Percentiles rank a stretch among this genome's conserved stretches.
Conservation (phyloP, 148 eudicot genomes). For the Salicornia ramosissima region DNA sequence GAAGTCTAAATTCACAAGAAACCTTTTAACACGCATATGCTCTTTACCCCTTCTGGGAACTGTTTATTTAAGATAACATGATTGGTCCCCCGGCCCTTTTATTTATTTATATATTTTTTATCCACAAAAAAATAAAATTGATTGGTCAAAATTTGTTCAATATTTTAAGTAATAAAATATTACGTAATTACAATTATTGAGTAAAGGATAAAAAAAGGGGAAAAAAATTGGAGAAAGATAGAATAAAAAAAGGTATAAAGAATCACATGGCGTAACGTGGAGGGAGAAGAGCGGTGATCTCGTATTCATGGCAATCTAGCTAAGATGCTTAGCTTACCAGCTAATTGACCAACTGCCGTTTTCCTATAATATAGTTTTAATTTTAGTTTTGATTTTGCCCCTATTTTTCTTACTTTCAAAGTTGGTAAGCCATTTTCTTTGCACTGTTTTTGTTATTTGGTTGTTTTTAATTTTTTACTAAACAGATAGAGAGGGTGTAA, state of each 20-base stretch:
- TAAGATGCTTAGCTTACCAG: slow-evolving; percentile 33
- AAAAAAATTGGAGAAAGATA: too few species aligned
- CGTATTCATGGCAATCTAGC: slow-evolving; percentile 22
- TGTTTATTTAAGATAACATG: slow-evolving; percentile 19
- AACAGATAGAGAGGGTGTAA: too few species aligned
- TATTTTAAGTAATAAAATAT: background rate
- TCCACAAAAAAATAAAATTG: background rate
- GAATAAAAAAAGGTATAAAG: slow-evolving; percentile 6
- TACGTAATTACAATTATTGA: background rate
- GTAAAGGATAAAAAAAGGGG: background rate
- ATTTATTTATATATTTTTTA: background rate
- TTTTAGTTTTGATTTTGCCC: background rate
- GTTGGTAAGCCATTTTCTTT: too few species aligned
- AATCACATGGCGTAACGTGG: slow-evolving; percentile 37
- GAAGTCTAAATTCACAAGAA: slow-evolving; percentile 21
- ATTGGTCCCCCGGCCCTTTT: background rate
- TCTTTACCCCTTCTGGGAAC: slow-evolving; percentile 8
- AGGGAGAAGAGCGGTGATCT: slow-evolving; percentile 25
- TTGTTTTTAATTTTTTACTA: too few species aligned
- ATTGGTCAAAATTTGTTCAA: background rate
- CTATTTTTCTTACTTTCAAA: background rate
- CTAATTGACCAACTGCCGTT: slow-evolving; percentile 27
- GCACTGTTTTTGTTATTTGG: too few species aligned
- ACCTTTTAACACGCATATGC: slow-evolving; percentile 21
- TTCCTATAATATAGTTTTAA: background rate